Conservation (phyloP, 805 yeast genomes). For the Wickerhamiella bombiphila region DNA sequence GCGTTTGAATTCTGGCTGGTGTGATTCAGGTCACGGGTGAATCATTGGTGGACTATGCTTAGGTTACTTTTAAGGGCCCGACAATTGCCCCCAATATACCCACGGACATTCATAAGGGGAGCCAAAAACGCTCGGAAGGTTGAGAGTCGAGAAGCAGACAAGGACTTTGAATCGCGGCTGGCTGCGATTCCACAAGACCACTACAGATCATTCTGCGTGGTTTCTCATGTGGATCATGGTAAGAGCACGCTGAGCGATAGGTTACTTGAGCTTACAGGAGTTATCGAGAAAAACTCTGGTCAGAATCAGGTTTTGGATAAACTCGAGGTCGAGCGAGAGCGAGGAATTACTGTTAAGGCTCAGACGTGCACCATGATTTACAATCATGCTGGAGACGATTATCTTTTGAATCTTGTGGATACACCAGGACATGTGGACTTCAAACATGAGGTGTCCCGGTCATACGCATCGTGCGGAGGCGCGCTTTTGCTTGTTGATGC, state of each 20-base stretch:
- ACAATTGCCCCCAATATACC: no score
- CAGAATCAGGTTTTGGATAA: conserved; percentile 81
- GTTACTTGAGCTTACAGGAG: conserved; percentile 75
- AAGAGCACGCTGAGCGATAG: conserved; percentile 74
- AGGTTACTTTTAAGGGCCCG: background rate
- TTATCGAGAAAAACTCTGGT: conserved; percentile 50
- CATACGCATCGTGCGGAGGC: conserved; percentile 94
- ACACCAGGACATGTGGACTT: conserved; percentile 98
- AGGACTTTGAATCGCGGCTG: conserved; percentile 34
- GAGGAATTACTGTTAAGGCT: conserved; percentile 95
- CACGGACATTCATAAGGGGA: background rate
- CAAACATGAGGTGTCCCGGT: conserved; percentile 80
- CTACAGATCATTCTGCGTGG: conserved; percentile 83
- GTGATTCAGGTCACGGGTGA: no score
- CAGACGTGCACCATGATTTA: conserved; percentile 94
- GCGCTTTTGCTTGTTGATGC: conserved; percentile 87
- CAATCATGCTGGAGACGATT: conserved; percentile 51
- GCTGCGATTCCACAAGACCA: conserved; percentile 67
- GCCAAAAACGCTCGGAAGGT: background rate
- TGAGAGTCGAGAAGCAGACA: conserved; percentile 1
- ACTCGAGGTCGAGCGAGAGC: conserved; percentile 84
- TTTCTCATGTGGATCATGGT: conserved; percentile 88
- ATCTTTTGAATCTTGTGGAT: conserved; percentile 78
- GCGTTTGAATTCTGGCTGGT: no score
- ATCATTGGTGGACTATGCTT: background rate